Evolutionary conservation across 2,329 filamentous ascomycete genomes (phyloP).

Genomic region (Paecilomyces formosus): DNA sequence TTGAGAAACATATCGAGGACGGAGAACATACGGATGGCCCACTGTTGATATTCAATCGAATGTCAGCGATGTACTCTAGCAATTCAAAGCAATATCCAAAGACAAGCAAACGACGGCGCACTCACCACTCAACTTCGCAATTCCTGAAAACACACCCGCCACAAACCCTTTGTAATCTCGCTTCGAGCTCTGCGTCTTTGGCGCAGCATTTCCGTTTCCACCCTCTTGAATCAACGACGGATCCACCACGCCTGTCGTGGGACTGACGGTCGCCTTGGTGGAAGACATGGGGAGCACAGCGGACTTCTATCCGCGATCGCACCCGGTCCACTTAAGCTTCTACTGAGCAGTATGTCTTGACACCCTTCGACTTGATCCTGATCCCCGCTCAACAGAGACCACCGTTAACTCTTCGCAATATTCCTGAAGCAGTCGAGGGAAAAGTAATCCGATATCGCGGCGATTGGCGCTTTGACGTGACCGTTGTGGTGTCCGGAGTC

Average conservation of each 20-base stretch:
- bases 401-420: background rate
- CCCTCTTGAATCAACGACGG: background rate
- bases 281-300: background rate
- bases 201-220: background rate
- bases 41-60: conserved; percentile 27
- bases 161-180: conserved; percentile 90
- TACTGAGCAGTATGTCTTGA: background rate
- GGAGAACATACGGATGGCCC: conserved; percentile 49
- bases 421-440: background rate
- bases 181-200: conserved; percentile 8
- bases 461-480: background rate
- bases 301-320: background rate
- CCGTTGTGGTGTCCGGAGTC: background rate
- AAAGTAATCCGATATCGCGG: background rate
- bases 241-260: background rate
- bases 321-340: background rate
- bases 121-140: conserved; percentile 79
- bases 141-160: conserved; percentile 89
- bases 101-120: background rate
- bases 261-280: background rate
- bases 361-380: background rate
- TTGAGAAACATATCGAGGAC: conserved; percentile 5
- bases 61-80: conserved; percentile 5
- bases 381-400: background rate
- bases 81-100: background rate